Evolutionary conservation across 495 filamentous ascomycete species (phyloP).

Genomic region (Oidiodendron maius): DNA sequence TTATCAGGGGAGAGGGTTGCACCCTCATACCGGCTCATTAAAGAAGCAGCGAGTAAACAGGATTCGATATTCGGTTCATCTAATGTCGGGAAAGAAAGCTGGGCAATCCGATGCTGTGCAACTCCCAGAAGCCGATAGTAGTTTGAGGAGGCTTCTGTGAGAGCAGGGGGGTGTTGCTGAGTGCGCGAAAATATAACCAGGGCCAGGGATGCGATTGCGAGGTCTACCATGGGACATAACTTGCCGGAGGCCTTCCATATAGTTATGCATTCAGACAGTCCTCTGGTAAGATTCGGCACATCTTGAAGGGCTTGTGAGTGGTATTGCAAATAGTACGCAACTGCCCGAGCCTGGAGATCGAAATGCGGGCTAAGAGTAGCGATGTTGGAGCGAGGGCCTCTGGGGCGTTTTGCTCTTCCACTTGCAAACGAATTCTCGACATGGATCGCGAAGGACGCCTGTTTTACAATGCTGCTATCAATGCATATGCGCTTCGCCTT

Average conservation of each 20-base stretch:
- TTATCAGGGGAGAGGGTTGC: slow-evolving; percentile 6
- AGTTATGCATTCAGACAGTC: slow-evolving; percentile 8
- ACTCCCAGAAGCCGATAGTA: slow-evolving; percentile 17
- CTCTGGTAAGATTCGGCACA: slow-evolving; percentile 2
- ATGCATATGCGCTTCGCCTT: slow-evolving; percentile 20
- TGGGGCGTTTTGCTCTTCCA: slow-evolving; percentile 23
- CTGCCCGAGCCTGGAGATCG: slow-evolving; percentile 17
- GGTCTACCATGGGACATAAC: slow-evolving; percentile 19
- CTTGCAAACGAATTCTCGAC: slow-evolving; percentile 26
- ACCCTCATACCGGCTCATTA: slow-evolving; percentile 27
- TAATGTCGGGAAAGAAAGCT: neutral
- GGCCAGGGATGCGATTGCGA: slow-evolving; percentile 22
- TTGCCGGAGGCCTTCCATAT: slow-evolving; percentile 3
- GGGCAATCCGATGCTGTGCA: slow-evolving; percentile 5
- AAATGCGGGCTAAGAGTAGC: slow-evolving; percentile 12
- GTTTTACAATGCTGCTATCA: neutral
- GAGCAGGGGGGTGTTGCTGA: slow-evolving; percentile 19
- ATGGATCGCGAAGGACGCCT: slow-evolving; percentile 17
- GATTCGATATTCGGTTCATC: slow-evolving; percentile 16
- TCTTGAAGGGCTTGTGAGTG: slow-evolving; percentile 14
- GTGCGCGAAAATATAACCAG: slow-evolving; percentile 22
- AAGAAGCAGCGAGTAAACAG: slow-evolving; percentile 22
- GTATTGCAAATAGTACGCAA: slow-evolving; percentile 20
- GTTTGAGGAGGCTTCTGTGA: slow-evolving; percentile 15
- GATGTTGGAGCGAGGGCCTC: slow-evolving; percentile 26